phyloP scores from a whole-genome alignment of 768 basidiomycete species.

The Lactarius trivialis region DNA sequence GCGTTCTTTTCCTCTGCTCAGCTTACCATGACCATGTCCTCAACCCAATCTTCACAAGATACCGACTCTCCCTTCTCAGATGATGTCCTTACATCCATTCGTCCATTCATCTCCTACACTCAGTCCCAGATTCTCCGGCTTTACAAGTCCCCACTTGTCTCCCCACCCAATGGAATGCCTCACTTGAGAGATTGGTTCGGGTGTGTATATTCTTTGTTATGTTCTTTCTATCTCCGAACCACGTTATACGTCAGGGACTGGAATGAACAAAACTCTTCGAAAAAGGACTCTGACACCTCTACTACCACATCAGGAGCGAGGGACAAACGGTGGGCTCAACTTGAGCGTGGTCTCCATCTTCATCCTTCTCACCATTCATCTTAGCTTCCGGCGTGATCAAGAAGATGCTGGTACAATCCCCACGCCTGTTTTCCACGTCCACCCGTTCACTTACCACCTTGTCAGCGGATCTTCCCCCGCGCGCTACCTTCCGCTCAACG shows the following conservation, averaged over 20 bases:
- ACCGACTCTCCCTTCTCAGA: conserved; percentile 25
- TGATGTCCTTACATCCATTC: conserved; percentile 16
- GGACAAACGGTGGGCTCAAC: conserved; percentile 53
- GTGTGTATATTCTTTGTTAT: conserved; percentile 39
- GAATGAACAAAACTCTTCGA: conserved; percentile 56
- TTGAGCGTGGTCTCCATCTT: conserved; percentile 10
- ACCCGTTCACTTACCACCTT: conserved; percentile 6
- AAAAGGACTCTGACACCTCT: conserved; percentile 62
- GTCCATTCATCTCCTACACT: conserved; percentile 59
- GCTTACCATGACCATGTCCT: conserved; percentile 10
- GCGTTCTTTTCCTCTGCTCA: background rate
- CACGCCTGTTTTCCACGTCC: conserved; percentile 1
- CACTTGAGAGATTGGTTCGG: conserved; percentile 84
- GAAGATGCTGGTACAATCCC: conserved; percentile 59
- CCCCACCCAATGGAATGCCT: conserved; percentile 69
- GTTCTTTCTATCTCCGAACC: conserved; percentile 17
- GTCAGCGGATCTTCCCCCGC: conserved; percentile 42
- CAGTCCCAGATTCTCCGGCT: conserved; percentile 62
- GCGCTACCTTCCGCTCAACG: conserved; percentile 65
- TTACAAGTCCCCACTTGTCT: conserved; percentile 68
- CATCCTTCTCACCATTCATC: conserved; percentile 19
- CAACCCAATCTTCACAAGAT: conserved; percentile 4
- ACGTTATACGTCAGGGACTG: conserved; percentile 34
- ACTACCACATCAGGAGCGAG: conserved; percentile 45
- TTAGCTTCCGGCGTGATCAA: conserved; percentile 66